A percentile compares a stretch with the other conserved stretches of the same genome.
Conservation (phyloP, 306 rosid genomes). For the cucumber (Cucumis sativus) region DNA sequence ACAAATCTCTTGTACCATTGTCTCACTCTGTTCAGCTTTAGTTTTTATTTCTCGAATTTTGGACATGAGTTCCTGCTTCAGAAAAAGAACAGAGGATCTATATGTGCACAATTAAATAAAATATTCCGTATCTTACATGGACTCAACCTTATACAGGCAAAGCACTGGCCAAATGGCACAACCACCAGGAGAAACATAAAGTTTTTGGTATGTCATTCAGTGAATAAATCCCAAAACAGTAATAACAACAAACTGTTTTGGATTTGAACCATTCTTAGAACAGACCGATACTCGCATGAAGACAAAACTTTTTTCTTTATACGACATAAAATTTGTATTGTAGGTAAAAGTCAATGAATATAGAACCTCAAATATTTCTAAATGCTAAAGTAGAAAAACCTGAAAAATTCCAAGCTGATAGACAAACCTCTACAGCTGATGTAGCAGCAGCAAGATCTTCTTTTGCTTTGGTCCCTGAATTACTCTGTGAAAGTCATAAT, state of each 20-base stretch:
- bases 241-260: neutral
- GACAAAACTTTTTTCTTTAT: neutral
- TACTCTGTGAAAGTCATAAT: slow-evolving; percentile 47
- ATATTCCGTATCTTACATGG: neutral
- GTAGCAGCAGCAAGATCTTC: slow-evolving; percentile 99
- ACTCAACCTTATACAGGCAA: neutral
- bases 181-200: neutral
- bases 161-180: neutral
- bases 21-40: slow-evolving; percentile 95
- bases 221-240: neutral
- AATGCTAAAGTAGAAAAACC: neutral
- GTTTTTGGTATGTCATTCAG: neutral
- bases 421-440: slow-evolving; percentile 65
- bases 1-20: slow-evolving; percentile 97
- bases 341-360: neutral
- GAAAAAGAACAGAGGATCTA: slow-evolving; percentile 1
- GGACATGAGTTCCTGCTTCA: slow-evolving; percentile 86
- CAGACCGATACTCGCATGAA: neutral
- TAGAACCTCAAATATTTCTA: neutral
- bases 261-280: neutral
- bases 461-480: slow-evolving; percentile 91
- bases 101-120: neutral
- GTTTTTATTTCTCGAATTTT: slow-evolving; percentile 89
- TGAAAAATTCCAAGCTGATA: neutral
- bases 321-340: neutral